Percentiles rank a stretch among this genome's conserved stretches.
Conservation (phyloP, 108 stramenopile species). For the Nitzschia palea region DNA sequence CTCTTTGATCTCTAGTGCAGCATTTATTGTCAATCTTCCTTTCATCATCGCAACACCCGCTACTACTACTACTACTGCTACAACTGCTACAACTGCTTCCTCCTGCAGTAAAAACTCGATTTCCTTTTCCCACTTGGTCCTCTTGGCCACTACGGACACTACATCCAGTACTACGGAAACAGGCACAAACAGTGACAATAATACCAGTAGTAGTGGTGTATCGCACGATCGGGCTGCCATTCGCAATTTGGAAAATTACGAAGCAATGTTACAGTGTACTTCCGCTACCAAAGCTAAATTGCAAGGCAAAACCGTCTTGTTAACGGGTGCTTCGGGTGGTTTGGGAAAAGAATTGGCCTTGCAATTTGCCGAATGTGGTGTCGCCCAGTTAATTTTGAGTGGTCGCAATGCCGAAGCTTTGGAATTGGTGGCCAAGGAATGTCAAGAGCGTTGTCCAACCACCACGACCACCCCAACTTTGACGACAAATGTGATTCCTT, state of each 20-base stretch:
- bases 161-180: no score
- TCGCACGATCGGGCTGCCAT: no score
- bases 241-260: constrained; percentile 6
- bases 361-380: constrained; percentile 52
- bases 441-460: constrained; percentile 16
- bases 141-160: no score
- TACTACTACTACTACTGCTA: no score
- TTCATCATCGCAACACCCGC: no score
- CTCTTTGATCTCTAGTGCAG: no score
- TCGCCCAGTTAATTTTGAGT: constrained; percentile 49
- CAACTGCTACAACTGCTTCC: no score
- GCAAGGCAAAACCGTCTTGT: constrained; percentile 30
- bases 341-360: constrained; percentile 59
- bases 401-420: constrained; percentile 56
- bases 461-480: not conserved
- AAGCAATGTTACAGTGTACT: constrained; percentile 1
- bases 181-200: no score
- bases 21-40: no score
- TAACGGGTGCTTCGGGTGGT: constrained; percentile 84
- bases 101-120: no score
- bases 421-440: constrained; percentile 52
- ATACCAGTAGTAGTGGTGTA: no score
- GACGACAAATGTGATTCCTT: constrained; percentile 25
- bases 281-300: not conserved
- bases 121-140: no score